phyloP scores from a whole-genome alignment of 2,329 filamentous ascomycete species.

The Cladosporium sp. region DNA sequence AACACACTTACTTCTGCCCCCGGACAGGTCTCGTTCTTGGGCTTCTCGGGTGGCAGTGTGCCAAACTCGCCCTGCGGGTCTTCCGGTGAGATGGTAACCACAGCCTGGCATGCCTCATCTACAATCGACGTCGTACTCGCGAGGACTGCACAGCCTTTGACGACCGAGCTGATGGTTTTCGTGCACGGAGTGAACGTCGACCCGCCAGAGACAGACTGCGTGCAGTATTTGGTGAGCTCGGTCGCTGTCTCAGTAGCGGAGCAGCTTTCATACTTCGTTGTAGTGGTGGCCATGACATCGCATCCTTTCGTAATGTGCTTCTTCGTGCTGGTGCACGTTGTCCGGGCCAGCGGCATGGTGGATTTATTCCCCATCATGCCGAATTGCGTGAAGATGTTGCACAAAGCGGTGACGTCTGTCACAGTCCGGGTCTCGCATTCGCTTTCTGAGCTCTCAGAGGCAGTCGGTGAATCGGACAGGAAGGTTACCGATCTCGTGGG shows the following conservation, averaged over 20 bases:
- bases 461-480: too few relatives aligned
- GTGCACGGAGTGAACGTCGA: conserved; percentile 7
- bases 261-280: conserved; percentile 3
- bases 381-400: conserved; percentile 6
- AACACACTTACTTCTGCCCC: neutral
- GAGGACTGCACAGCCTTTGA: conserved; percentile 7
- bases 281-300: neutral
- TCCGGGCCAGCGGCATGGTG: neutral
- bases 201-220: neutral
- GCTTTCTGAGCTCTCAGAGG: neutral
- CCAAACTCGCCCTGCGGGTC: conserved; percentile 8
- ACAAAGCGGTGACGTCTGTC: conserved; percentile 2
- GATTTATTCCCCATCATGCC: neutral
- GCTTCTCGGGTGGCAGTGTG: neutral
- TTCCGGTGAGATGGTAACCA: neutral
- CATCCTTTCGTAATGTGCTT: neutral
- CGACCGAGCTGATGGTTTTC: conserved; percentile 3
- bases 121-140: conserved; percentile 4
- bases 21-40: neutral
- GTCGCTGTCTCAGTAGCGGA: neutral
- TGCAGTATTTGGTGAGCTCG: conserved; percentile 7
- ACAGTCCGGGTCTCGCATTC: conserved; percentile 2
- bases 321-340: neutral
- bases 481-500: too few relatives aligned
- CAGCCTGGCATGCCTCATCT: conserved; percentile 2